These are phyloP conservation scores for Pseudogymnoascus sp. DNA, from an alignment of 2,329 filamentous ascomycete species.

Conservation along the genomic window DNA sequence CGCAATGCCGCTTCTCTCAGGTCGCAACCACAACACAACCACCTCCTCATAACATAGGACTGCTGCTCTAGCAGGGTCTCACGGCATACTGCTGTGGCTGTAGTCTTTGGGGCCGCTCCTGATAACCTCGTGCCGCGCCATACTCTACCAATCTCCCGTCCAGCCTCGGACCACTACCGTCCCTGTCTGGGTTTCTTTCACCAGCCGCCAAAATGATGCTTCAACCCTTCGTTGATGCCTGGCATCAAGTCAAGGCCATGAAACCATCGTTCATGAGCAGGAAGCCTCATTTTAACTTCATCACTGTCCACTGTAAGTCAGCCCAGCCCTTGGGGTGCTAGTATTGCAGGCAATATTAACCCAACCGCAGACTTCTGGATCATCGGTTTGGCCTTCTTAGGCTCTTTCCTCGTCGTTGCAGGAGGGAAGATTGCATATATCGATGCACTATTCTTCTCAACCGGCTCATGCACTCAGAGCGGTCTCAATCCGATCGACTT, in stretches of 20 bases:
- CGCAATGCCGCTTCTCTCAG: not conserved
- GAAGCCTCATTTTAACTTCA: conserved; percentile 71
- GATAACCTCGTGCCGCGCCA: not conserved
- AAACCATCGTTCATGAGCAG: conserved; percentile 52
- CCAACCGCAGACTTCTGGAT: conserved; percentile 66
- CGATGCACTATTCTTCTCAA: conserved; percentile 83
- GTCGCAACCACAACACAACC: not conserved
- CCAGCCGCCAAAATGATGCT: not conserved
- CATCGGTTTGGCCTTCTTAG: conserved; percentile 62
- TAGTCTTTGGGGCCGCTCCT: not conserved
- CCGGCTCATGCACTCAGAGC: conserved; percentile 81
- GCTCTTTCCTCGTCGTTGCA: conserved; percentile 70
- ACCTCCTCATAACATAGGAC: not conserved
- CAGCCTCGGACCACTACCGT: not conserved
- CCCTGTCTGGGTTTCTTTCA: not conserved
- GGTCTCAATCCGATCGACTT: conserved; percentile 77
- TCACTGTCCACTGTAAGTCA: conserved; percentile 66
- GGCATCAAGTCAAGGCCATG: conserved; percentile 40
- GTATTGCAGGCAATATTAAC: conserved; percentile 8
- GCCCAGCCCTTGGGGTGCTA: not conserved
- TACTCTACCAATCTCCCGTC: not conserved
- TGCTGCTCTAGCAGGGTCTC: not conserved
- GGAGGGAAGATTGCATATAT: conserved; percentile 63
- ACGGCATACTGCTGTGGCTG: not conserved
- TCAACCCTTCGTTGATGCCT: conserved; percentile 19